Evolutionary conservation across 495 filamentous ascomycete species (phyloP).

Genomic region (Podospora fimiseda): DNA sequence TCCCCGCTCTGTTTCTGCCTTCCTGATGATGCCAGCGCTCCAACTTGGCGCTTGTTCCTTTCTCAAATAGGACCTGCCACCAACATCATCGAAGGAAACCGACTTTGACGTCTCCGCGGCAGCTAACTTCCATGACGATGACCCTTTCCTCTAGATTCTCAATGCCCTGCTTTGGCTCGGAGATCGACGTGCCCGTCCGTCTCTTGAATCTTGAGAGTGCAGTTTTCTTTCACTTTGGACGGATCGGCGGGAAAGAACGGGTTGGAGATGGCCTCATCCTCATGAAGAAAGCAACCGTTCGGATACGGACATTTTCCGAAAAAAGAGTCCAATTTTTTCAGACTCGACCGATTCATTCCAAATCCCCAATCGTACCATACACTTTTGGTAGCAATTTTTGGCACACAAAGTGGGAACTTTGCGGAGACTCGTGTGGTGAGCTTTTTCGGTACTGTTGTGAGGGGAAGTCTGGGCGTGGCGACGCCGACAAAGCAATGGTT

Average conservation of each 20-base stretch:
- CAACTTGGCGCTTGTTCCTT: neutral
- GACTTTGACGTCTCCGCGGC: constrained; percentile 1
- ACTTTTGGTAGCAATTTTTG: too few species aligned
- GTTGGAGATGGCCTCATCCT: neutral
- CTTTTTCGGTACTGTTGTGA: neutral
- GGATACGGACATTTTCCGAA: neutral
- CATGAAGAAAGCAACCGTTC: neutral
- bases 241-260: neutral
- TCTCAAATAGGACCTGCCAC: neutral
- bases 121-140: neutral
- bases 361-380: neutral
- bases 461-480: neutral
- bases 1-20: neutral
- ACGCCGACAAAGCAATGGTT: constrained; percentile 3
- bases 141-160: neutral
- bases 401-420: too few species aligned
- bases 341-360: neutral
- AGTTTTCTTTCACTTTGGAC: neutral
- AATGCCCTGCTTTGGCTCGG: neutral
- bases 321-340: neutral
- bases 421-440: neutral
- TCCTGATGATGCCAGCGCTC: neutral
- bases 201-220: too few species aligned
- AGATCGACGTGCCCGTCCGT: neutral
- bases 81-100: neutral